Base-by-base conservation (phyloP, 2,329 filamentous ascomycete species). In the Sporothrix schenckii region DNA sequence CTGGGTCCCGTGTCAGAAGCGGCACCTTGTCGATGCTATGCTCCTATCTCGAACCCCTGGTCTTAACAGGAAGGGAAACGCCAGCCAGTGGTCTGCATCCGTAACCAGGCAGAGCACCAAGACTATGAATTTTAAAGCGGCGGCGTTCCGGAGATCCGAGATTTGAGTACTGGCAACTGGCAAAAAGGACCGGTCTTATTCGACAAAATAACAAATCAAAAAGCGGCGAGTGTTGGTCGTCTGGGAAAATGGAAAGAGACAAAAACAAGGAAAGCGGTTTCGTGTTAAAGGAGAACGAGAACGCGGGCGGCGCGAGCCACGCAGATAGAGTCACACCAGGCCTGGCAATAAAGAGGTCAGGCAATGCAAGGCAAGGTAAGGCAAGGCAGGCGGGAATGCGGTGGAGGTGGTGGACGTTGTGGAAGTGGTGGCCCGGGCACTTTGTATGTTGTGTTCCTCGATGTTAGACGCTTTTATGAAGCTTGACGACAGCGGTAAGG, bases 1-100 rank as follows among this genome's bases (percentile, higher is more conserved):
- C 52, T 47, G 56, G 53, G 54, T 50, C 61, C 54, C n/a, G 56
- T 60, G 56, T 63, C 58, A 63, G 47, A 69, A 65, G 30, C 27
- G 56, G 68, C 47, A 65, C 54, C 30, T 63, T 61, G 56, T 47
- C 49, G 49, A 52, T 56, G 54, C 30, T 50, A 21, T 52, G 61
- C 47, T 61, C 61, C 30, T 52, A 9, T n/a, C 41, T 47, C 13
- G 9, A 27, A 19, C 27, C 66, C 52, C 54, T 41, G 67, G 67
- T 69, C 27, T 24, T 61, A 61, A 27, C 39, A 68, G n/a, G 39
- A 14, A 16, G 50, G 39, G 2, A 24, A 56, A 41, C 47, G 21
- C 24, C 30, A 27, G 34, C 50, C 16, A 39, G 19, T 56, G 52
- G 52, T 58, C 41, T 34, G 19, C 19, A 34, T 39, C 30, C 49